Evolutionary conservation across 257 asterid species (phyloP).

Genomic region (Nicotiana tabacum): DNA sequence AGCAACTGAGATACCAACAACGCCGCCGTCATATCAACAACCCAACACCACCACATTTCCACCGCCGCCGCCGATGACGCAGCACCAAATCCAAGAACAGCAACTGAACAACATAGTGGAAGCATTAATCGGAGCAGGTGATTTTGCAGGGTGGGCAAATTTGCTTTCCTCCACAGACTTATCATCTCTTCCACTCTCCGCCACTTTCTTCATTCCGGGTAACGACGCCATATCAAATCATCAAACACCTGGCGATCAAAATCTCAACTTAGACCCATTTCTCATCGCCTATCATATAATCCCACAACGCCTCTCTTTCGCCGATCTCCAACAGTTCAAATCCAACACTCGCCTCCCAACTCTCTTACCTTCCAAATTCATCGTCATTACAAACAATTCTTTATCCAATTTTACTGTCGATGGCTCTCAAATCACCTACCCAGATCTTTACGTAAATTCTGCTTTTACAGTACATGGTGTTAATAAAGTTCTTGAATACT

Average conservation of each 20-base stretch:
- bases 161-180: constrained; percentile 44
- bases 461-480: constrained; percentile 60
- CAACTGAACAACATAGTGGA: constrained; percentile 46
- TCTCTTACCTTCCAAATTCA: constrained; percentile 43
- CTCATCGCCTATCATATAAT: constrained; percentile 56
- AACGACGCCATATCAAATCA: constrained; percentile 40
- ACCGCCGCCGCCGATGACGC: not conserved
- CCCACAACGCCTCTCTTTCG: constrained; percentile 64
- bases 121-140: constrained; percentile 52
- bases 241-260: constrained; percentile 10
- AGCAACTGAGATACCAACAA: not conserved
- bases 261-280: constrained; percentile 29
- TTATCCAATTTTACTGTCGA: constrained; percentile 41
- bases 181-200: constrained; percentile 44
- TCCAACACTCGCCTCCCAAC: constrained; percentile 51
- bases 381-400: constrained; percentile 49
- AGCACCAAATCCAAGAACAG: constrained; percentile 19
- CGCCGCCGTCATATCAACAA: constrained; percentile 4
- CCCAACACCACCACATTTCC: not conserved
- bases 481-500: constrained; percentile 44
- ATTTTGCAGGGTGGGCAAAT: constrained; percentile 56
- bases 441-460: constrained; percentile 33
- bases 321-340: constrained; percentile 31
- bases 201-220: constrained; percentile 63
- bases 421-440: constrained; percentile 38